phyloP scores from a whole-genome alignment of 2,329 filamentous ascomycete genomes.

The Fusarium aywerte region DNA sequence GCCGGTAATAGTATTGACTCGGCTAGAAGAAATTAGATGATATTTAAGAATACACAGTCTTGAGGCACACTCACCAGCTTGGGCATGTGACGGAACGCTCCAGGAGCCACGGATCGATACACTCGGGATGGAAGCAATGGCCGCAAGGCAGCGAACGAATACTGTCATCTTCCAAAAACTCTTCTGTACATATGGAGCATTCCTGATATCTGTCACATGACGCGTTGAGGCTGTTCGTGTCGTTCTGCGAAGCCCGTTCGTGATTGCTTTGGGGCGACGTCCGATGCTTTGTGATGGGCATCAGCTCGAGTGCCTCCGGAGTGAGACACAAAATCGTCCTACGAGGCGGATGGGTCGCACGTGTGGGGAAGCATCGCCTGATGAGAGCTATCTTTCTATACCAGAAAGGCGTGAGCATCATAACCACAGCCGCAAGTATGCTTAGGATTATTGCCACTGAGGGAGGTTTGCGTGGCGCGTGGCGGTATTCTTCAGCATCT shows the following conservation, averaged over 20 bases:
- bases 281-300: background rate
- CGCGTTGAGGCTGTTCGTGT: background rate
- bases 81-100: background rate
- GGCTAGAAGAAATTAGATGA: background rate
- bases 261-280: background rate
- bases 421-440: background rate
- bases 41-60: background rate
- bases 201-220: background rate
- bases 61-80: background rate
- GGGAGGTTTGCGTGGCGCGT: background rate
- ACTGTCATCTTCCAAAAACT: background rate
- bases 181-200: background rate
- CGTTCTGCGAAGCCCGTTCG: background rate
- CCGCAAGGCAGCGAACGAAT: background rate
- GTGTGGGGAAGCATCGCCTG: background rate
- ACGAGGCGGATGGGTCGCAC: background rate
- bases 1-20: too few species aligned
- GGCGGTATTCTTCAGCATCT: background rate
- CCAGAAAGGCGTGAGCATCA: background rate
- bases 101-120: background rate
- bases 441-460: background rate
- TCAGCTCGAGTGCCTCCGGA: background rate
- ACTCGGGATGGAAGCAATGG: background rate
- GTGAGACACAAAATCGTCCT: background rate
- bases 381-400: background rate